phyloP scores from a whole-genome alignment of 306 rosid species.

The Cicer arietinum region DNA sequence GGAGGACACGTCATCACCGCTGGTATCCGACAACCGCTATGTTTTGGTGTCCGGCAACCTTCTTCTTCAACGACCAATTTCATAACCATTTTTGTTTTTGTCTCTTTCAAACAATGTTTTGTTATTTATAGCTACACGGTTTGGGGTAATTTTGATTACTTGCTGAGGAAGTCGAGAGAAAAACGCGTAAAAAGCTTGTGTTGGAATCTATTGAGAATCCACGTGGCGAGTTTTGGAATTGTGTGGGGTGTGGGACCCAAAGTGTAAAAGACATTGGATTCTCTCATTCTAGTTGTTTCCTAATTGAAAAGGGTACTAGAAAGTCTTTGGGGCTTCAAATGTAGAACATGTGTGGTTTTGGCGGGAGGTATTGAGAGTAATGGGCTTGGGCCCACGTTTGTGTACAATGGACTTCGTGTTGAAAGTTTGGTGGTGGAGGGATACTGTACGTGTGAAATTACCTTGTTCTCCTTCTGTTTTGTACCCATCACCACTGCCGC shows the following conservation, averaged over 20 bases:
- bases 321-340: conserved; percentile 6
- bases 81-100: conserved; percentile 19
- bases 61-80: conserved; percentile 44
- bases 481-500: conserved; percentile 18
- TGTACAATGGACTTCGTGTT: conserved; percentile 15
- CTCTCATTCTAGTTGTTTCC: conserved; percentile 1
- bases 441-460: not conserved
- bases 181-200: conserved; percentile 37
- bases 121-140: conserved; percentile 37
- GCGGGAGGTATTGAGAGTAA: conserved; percentile 30
- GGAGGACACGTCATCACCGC: conserved; percentile 45
- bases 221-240: conserved; percentile 25
- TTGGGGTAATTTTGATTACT: not conserved
- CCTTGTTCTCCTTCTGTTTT: not conserved
- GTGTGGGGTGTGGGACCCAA: conserved; percentile 31
- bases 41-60: conserved; percentile 56
- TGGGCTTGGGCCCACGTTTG: not conserved
- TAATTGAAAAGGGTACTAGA: not conserved
- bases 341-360: conserved; percentile 18
- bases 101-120: not conserved
- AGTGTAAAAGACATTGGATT: conserved; percentile 21
- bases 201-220: conserved; percentile 31
- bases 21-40: conserved; percentile 42
- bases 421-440: not conserved
- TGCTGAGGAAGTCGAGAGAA: conserved; percentile 40